Evolutionary conservation across 176 grass and related monocot species (phyloP), one percentile per base, ranked within the genome.

Genomic region (Luzula sylvatica): DNA sequence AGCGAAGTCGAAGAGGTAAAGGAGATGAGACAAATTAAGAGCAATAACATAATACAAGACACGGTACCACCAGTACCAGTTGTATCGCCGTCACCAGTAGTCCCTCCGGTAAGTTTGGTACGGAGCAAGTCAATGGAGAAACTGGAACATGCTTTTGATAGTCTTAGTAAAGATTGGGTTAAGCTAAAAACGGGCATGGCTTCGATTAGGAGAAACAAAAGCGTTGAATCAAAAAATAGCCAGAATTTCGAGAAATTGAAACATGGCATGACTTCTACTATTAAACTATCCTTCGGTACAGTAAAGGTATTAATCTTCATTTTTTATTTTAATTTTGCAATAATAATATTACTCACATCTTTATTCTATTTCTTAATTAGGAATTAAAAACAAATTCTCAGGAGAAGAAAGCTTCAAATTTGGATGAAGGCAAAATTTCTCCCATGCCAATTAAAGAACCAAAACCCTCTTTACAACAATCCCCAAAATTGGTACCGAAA

Each of bases 131-230:
- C 23, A 50, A 27, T 28, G 5, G 43, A 64, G 4, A 64, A 64
- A 50, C 44, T 64, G 41, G 47, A 27, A 18, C 25, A 29, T 18
- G 60, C 44, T 50, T 64, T 64, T 47, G 60, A 64, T 47, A 50
- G 42, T 47, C 47, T 64, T 39, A 64, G 43, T 24, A 49, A 64
- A 19, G 60, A 64, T 19, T 64, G 60, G 60, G 43, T 64, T 47
- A 64, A 35, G 47, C 47, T 64, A 25, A 64, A 64, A 46, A 50
- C 46, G 20, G 43, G 60, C 29, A 50, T 64, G 60, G 42, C 60
- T 35, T 47, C 25, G 6, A 64, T 35, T 50, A 25, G 15, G 41
- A 24, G 25, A 49, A 64, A 32, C 25, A 15, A 45, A 64, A 47
- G 43, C 1, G 60, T 7, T 14, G 60, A 61, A 46, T 46, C 26